Conservation (phyloP, 257 asterid species). For the Nicotiana undulata region DNA sequence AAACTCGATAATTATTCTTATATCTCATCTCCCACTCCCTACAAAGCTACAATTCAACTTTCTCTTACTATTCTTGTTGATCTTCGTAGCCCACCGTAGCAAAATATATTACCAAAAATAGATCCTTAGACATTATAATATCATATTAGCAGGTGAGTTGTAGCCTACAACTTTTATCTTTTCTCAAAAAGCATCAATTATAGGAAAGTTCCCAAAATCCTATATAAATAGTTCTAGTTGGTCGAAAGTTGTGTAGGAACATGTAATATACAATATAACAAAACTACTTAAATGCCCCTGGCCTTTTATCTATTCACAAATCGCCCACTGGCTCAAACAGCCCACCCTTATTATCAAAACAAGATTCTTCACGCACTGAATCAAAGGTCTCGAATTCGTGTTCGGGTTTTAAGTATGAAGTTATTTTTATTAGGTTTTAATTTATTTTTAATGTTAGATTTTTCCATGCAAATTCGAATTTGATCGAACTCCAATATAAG, state of each 20-base stretch:
- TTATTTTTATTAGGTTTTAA: too few species aligned
- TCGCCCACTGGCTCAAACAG: neutral
- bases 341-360: neutral
- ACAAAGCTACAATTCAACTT: neutral
- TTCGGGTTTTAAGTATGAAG: too few species aligned
- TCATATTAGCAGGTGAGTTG: neutral
- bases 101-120: neutral
- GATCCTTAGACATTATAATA: neutral
- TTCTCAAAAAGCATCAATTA: neutral
- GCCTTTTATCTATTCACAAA: constrained; percentile 7
- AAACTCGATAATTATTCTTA: too few species aligned
- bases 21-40: neutral
- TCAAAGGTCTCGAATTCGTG: too few species aligned
- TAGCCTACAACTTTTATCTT: neutral
- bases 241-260: constrained; percentile 11
- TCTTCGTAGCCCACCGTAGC: neutral
- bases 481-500: too few species aligned
- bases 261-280: constrained; percentile 4
- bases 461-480: too few species aligned
- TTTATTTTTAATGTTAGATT: too few species aligned
- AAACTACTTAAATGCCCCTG: neutral
- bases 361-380: neutral
- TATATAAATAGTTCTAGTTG: neutral
- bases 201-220: neutral
- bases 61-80: neutral